phyloP scores from a whole-genome alignment of 1,139 yeast genomes.

The Geotrichum carabidarum region DNA sequence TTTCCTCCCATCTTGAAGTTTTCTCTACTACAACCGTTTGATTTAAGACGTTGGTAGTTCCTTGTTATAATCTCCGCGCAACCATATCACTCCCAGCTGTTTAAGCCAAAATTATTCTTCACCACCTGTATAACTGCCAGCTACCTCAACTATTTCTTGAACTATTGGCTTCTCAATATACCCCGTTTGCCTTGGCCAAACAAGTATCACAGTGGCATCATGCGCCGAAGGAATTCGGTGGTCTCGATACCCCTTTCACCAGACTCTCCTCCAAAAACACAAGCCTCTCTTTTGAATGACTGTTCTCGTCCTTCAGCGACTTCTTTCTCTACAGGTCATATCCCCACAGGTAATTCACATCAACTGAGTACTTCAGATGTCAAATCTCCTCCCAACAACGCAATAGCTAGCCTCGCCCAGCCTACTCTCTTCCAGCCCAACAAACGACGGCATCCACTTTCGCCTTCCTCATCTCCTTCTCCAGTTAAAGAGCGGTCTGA shows the following conservation, averaged over 20 bases:
- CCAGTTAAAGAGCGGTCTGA: constrained; percentile 4
- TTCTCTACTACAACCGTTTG: not conserved
- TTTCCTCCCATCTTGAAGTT: not conserved
- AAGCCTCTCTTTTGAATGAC: not conserved
- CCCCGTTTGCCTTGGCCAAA: too few species aligned
- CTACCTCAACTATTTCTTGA: too few species aligned
- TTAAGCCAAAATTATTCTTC: too few species aligned
- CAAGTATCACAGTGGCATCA: not conserved
- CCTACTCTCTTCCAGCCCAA: not conserved
- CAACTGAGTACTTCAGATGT: not conserved
- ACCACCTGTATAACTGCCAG: too few species aligned
- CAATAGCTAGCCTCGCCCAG: not conserved
- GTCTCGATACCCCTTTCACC: not conserved
- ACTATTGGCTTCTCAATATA: too few species aligned
- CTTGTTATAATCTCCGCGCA: too few species aligned
- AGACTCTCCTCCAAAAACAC: not conserved
- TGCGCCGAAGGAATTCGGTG: constrained; percentile 7
- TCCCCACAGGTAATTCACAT: not conserved
- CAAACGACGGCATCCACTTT: constrained; percentile 3
- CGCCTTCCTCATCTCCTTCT: constrained; percentile 5
- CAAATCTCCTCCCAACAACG: constrained; percentile 1
- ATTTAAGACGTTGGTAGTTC: not conserved
- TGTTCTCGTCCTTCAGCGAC: not conserved
- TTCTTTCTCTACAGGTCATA: not conserved
- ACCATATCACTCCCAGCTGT: too few species aligned